A percentile compares a stretch with the other conserved stretches of the same genome.
These are phyloP conservation scores for Tetrahymena borealis DNA, from an alignment of 73 alveolate genomes.

Conservation along the genomic window DNA sequence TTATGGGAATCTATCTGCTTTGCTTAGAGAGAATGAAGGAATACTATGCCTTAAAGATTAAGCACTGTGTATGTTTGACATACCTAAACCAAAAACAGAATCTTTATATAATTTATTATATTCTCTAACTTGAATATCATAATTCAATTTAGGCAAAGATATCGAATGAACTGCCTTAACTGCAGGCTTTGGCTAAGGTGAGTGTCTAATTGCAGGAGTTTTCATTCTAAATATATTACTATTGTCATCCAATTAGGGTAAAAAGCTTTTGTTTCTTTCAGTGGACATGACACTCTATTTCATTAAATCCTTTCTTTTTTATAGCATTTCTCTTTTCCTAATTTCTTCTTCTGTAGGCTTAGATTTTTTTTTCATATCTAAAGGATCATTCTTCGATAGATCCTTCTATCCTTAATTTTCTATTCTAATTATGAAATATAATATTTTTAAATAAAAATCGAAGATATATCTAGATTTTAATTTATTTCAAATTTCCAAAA, in stretches of 20 bases:
- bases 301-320: not conserved
- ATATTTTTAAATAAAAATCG: no score
- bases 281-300: not conserved
- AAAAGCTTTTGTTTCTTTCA: not conserved
- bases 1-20: not conserved
- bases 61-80: not conserved
- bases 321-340: not conserved
- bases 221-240: not conserved
- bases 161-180: not conserved
- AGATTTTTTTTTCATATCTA: not conserved
- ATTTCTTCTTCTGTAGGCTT: not conserved
- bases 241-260: not conserved
- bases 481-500: no score
- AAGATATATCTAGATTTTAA: no score
- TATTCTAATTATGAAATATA: not conserved
- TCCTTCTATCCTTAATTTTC: not conserved
- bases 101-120: not conserved
- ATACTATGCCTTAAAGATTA: not conserved
- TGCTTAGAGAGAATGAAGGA: not conserved
- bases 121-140: not conserved
- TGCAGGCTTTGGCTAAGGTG: not conserved
- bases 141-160: not conserved
- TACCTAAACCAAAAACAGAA: not conserved
- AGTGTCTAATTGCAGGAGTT: not conserved
- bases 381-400: not conserved